Base-by-base conservation (phyloP, 2,329 filamentous ascomycete species). In the Shiraia bambusicola region DNA sequence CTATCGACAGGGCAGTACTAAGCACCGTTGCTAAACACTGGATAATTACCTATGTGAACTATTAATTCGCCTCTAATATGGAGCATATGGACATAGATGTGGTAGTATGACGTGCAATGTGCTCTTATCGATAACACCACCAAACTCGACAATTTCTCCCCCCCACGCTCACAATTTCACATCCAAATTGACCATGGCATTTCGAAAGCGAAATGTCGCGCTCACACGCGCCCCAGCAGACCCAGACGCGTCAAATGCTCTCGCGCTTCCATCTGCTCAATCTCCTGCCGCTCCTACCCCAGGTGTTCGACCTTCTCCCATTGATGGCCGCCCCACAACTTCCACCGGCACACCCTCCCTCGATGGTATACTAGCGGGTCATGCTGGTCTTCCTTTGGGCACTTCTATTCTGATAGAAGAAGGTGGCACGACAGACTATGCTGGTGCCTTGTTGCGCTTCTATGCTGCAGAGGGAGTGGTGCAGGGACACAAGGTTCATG, bases 401-500 rank as follows among this genome's bases (percentile, higher is more conserved):
- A 88, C 82, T 13, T 87, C 84, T 0, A 63, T 97, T 1, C 71
- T 98, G 4, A 74, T 96, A 24, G 88, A 92, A 63, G 93, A 98
- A 61, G 86, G 83, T 42, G 92, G 92, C 0, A 95, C 92, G 1
- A 98, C 93, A 0, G 93, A 98, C 66, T 98, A 95, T 72, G 84
- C 88, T 0, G 88, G 91, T 2, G 81, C 88, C 17, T 72, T 97
- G 43, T 71, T 96, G 31, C 81, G 87, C 40, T 96, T 93, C 66
- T 98, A 89, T 70, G 92, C 90, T 1, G 91, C 92, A 0, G 91
- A 98, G 70, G 93, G 93, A 2, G 80, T 97, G 3, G 81, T 94
- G 5, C 93, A 98, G 63, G 90, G 88, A 1, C 93, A 98, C 61
- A 80, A 84, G 42, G 81, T 98, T 36, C 90, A 96, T 69, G 82